Base-by-base conservation (phyloP, 345 rosid species). In the Aquilaria malaccensis region DNA sequence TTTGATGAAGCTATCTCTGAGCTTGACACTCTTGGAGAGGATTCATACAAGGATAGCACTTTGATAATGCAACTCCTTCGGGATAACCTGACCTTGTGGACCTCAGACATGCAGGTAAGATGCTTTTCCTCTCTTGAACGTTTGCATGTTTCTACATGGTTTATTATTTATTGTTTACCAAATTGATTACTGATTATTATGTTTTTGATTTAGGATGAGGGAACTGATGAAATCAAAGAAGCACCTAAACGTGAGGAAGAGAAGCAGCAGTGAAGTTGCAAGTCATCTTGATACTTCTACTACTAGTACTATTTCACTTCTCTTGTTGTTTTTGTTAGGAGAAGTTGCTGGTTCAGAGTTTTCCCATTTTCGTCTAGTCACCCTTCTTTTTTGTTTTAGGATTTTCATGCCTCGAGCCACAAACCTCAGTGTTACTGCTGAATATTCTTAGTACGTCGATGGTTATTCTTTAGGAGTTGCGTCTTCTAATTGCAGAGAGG, bases 1-100 rank as follows among this genome's bases (percentile, higher is more conserved):
- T 86, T 86, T 63, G 93, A 86, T 60, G 89, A 86, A 72, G 93
- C 93, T 43, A 83, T 86, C 9, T 79, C 88, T 2, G 88, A 85
- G 81, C 58, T 85, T 62, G 86, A 85, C 60, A 78, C 81, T 45
- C 72, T 85, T 55, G 80, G 86, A 54, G 86, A 81, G 63, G 77
- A 77, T 60, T 81, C 92, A 48, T 82, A 83, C 86, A 81, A 82
- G 83, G 92, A 85, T 74, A 85, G 89, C 71, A 85, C 86, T 57
- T 71, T 79, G 70, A 79, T 77, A 64, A 83, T 77, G 82, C 92
- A 83, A 66, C 80, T 85, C 57, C 78, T 83, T 32, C 74, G 75
- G 11, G 83, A 80, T 65, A 85, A 85, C 65, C 75, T 83, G 69
- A 83, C 85, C 32, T 76, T 81, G 52, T 80, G 77, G 81, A 85